Evolutionary conservation across 257 asterid species (phyloP).

Genomic region (Thymus mandschuricus): DNA sequence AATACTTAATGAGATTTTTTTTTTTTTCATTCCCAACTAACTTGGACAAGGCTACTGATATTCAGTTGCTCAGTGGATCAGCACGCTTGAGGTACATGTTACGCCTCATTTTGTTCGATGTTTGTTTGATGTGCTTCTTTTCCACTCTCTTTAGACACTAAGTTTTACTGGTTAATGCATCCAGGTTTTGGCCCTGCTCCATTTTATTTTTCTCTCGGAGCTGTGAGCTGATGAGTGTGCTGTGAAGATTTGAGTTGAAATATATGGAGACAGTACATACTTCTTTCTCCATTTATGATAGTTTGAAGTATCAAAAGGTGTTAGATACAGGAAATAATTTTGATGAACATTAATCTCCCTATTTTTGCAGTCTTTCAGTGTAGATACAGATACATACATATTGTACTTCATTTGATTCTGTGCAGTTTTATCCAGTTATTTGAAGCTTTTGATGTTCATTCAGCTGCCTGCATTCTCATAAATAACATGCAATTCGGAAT

Average conservation of each 20-base stretch:
- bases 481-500: too few species aligned
- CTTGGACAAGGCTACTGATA: slow-evolving; percentile 24
- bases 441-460: background rate
- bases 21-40: slow-evolving; percentile 21
- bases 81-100: slow-evolving; percentile 37
- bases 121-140: background rate
- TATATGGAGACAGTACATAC: slow-evolving; percentile 10
- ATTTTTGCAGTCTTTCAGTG: background rate
- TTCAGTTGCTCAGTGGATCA: slow-evolving; percentile 24
- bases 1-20: background rate
- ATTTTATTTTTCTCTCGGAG: slow-evolving; percentile 38
- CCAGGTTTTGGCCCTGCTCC: slow-evolving; percentile 42
- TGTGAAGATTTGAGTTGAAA: slow-evolving; percentile 29
- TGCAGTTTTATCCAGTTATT: background rate
- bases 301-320: slow-evolving; percentile 22
- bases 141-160: slow-evolving; percentile 24
- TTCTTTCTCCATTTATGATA: slow-evolving; percentile 25
- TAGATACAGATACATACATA: background rate
- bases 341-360: slow-evolving; percentile 14
- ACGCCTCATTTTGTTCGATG: background rate
- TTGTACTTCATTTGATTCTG: background rate
- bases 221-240: slow-evolving; percentile 30
- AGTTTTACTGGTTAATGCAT: slow-evolving; percentile 19
- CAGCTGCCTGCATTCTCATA: background rate
- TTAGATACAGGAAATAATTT: slow-evolving; percentile 25